Percentiles rank a stretch among this genome's conserved stretches.
phyloP scores from a whole-genome alignment of 2,329 filamentous ascomycete genomes.

The Ascomycota sp. region DNA sequence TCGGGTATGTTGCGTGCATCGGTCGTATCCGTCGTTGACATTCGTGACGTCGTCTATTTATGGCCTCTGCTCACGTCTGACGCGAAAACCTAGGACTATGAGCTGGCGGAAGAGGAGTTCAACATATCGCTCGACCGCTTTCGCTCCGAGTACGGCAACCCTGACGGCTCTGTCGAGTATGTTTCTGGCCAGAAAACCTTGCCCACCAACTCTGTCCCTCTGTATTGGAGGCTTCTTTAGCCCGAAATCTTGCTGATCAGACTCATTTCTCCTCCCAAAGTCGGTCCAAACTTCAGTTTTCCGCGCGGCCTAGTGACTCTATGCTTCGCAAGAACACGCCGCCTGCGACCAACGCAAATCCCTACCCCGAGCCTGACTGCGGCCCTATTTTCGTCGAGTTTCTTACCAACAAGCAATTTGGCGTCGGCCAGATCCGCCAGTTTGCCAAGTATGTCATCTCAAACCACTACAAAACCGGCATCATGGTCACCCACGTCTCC shows the following conservation, averaged over 20 bases:
- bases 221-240: no score
- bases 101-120: conserved; percentile 75
- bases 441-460: conserved; percentile 69
- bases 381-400: conserved; percentile 92
- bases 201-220: no score
- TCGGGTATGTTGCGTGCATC: no score
- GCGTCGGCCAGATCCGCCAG: conserved; percentile 76
- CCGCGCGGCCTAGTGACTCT: conserved; percentile 58
- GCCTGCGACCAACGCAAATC: conserved; percentile 45
- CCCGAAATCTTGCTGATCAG: no score
- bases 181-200: no score
- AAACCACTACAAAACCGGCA: conserved; percentile 71
- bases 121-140: conserved; percentile 74
- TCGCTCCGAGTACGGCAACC: conserved; percentile 46
- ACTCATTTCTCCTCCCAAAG: conserved; percentile 21
- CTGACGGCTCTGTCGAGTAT: conserved; percentile 59
- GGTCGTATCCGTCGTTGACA: no score
- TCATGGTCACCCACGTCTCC: conserved; percentile 68
- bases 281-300: conserved; percentile 70
- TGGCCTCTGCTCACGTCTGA: no score
- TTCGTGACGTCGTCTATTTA: no score
- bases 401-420: conserved; percentile 57
- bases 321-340: conserved; percentile 77
- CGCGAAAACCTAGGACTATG: no score
- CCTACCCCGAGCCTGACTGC: conserved; percentile 51